Evolutionary conservation across 257 asterid species (phyloP).

Genomic region (Penstemon davidsonii): DNA sequence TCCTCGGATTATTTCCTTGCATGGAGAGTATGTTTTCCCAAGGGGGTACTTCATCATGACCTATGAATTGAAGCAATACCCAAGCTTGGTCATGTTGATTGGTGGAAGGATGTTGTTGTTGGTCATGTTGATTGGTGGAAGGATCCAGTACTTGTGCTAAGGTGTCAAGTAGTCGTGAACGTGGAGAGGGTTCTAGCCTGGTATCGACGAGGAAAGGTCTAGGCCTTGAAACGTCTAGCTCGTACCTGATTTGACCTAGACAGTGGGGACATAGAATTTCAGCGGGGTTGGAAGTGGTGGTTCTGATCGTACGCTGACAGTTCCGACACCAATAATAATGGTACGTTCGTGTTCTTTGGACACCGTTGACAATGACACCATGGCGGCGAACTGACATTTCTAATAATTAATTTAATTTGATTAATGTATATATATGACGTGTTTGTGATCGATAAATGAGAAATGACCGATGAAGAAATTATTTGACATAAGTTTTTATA

Average conservation of each 20-base stretch:
- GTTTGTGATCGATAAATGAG: neutral
- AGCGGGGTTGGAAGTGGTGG: constrained; percentile 63
- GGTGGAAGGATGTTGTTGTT: constrained; percentile 1
- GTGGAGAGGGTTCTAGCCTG: constrained; percentile 41
- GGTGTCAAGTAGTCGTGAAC: constrained; percentile 46
- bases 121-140: constrained; percentile 27
- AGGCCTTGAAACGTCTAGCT: constrained; percentile 67
- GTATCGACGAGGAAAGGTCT: constrained; percentile 35
- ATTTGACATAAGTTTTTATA: constrained; percentile 25
- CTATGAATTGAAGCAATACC: constrained; percentile 57
- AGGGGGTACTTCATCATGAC: constrained; percentile 44
- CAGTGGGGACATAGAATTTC: constrained; percentile 76
- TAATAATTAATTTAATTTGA: neutral
- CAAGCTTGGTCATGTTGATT: constrained; percentile 24
- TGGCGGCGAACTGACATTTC: constrained; percentile 55
- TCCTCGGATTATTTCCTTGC: neutral
- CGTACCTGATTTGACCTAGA: constrained; percentile 49
- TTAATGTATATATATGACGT: neutral
- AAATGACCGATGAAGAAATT: constrained; percentile 8
- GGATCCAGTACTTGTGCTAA: constrained; percentile 58
- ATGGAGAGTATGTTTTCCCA: constrained; percentile 23
- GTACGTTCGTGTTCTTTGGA: constrained; percentile 60
- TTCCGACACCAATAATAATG: constrained; percentile 84
- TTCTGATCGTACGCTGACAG: constrained; percentile 69
- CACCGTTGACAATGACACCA: constrained; percentile 55